phyloP scores from a whole-genome alignment of 176 grass and related monocot genomes.

The Saccharum spontaneum region DNA sequence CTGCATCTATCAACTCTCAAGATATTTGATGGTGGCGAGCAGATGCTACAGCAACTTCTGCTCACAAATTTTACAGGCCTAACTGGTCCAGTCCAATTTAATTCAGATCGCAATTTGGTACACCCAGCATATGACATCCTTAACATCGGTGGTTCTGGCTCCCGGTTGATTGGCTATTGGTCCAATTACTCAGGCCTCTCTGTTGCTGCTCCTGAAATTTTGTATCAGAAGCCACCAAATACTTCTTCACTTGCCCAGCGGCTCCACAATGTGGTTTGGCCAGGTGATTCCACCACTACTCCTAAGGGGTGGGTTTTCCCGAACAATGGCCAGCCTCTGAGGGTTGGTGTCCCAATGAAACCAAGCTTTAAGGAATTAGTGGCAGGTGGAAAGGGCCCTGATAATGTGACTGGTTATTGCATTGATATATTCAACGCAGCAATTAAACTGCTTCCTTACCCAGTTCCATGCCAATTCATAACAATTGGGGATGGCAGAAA shows the following conservation, averaged over 20 bases:
- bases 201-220: constrained; percentile 65
- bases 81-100: constrained; percentile 63
- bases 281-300: constrained; percentile 39
- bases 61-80: constrained; percentile 76
- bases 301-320: constrained; percentile 89
- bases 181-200: constrained; percentile 80
- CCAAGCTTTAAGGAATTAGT: constrained; percentile 77
- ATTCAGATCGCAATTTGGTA: constrained; percentile 60
- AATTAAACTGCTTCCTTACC: constrained; percentile 70
- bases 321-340: constrained; percentile 68
- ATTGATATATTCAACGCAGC: constrained; percentile 79
- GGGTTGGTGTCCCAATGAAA: constrained; percentile 81
- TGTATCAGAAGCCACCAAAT: constrained; percentile 63
- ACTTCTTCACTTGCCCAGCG: constrained; percentile 37
- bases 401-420: constrained; percentile 66
- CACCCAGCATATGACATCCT: constrained; percentile 75
- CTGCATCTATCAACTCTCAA: constrained; percentile 58
- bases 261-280: constrained; percentile 65
- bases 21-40: constrained; percentile 65
- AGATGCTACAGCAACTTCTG: constrained; percentile 68
- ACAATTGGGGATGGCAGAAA: constrained; percentile 58
- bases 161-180: constrained; percentile 73
- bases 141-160: constrained; percentile 52
- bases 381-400: constrained; percentile 32
- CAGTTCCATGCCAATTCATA: constrained; percentile 74